phyloP scores from a whole-genome alignment of 768 basidiomycete genomes.

The Lactifluus rugatus region DNA sequence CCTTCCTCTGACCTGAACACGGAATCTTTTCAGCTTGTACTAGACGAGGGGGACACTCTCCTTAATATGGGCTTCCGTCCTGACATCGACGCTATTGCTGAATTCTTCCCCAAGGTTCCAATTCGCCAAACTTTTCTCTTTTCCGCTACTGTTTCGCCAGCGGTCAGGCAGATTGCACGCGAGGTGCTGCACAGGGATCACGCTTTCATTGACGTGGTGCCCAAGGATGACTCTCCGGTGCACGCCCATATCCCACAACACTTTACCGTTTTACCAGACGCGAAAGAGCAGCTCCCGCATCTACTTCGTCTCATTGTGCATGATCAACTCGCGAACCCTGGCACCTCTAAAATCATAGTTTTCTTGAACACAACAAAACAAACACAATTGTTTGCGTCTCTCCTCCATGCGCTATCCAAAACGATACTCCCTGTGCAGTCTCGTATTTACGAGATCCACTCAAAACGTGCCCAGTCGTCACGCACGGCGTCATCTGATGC shows the following conservation, averaged over 20 bases:
- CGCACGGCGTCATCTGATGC: conserved; percentile 47
- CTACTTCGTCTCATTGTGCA: conserved; percentile 72
- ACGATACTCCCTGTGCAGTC: conserved; percentile 47
- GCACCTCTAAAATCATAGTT: conserved; percentile 63
- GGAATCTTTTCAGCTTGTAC: conserved; percentile 49
- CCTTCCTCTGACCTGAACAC: conserved; percentile 8
- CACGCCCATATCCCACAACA: conserved; percentile 75
- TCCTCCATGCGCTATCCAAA: conserved; percentile 44
- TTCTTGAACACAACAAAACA: conserved; percentile 82
- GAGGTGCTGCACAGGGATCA: conserved; percentile 50
- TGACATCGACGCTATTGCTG: conserved; percentile 67
- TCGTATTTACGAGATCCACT: conserved; percentile 72
- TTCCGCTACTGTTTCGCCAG: conserved; percentile 72
- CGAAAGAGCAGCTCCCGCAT: conserved; percentile 68
- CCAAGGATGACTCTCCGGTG: conserved; percentile 50
- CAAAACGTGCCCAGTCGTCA: conserved; percentile 50
- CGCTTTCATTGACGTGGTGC: conserved; percentile 63
- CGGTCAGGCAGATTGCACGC: conserved; percentile 62
- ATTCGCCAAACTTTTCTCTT: conserved; percentile 87
- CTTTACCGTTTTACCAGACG: conserved; percentile 59
- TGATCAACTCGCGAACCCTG: conserved; percentile 69
- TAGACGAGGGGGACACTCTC: conserved; percentile 89
- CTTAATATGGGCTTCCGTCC: conserved; percentile 89
- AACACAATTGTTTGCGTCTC: conserved; percentile 61
- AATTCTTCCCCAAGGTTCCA: conserved; percentile 48